Base-by-base conservation (phyloP, 176 grass and related monocot genomes). In the Urochloa ruziziensis region DNA sequence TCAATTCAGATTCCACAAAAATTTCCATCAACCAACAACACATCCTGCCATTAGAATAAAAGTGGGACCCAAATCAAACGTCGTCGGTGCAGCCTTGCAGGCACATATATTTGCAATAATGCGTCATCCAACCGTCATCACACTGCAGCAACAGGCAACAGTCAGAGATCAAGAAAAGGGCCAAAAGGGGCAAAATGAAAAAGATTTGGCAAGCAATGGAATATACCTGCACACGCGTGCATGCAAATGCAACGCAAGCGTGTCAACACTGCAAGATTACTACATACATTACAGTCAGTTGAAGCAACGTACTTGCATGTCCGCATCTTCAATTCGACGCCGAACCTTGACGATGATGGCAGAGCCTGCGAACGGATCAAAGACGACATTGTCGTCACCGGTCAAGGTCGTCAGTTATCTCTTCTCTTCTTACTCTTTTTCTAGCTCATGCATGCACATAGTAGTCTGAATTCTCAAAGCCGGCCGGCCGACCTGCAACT, bases 321-420 rank as follows among this genome's bases (percentile, higher is more conserved):
- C 2, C 4, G 56, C 75, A 29, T 40, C 39, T 40, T 36, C 34
- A n/a, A n/a, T 81, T 89, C 62, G 81, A 85, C 62, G 87, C 82
- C 81, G 11, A 86, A 86, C 72, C 82, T 56, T 61, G 75, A 70
- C 54, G 80, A 44, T 15, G 61, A 75, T 21, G 47, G 29, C 62
- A 12, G 43, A 27, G 77, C 46, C 37, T 57, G 47, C 32, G 28
- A 70, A 71, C 43, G 16, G 62, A 80, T 63, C 67, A 56, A 43
- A 80, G 6, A 16, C 19, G 6, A 16, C 19, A 18, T 3, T 25
- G 10, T 16, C 36, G 36, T 54, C 58, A 67, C 9, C 29, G 60
- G 82, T 75, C 77, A 89, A 89, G 39, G 70, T 83, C 48, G 28
- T n/a, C 85, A 78, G 60, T 78, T 78, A 78, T 16, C 7, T 64